These are phyloP conservation scores for Reticulascus tulasneorum DNA, from an alignment of 2,329 filamentous ascomycete genomes.

Conservation along the genomic window DNA sequence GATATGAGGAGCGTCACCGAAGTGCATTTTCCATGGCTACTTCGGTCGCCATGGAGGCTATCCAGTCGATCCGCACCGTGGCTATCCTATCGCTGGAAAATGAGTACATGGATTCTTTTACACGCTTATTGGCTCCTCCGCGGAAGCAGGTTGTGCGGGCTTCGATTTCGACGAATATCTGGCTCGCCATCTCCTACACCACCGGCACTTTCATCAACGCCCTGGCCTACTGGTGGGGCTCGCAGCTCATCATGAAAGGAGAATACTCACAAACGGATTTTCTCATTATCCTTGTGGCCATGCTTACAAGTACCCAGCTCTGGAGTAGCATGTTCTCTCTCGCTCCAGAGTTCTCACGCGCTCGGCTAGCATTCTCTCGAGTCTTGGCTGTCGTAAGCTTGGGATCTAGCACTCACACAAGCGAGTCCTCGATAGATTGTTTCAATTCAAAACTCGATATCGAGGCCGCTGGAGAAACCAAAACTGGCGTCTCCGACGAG, in stretches of 20 bases:
- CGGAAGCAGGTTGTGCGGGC: slow-evolving; percentile 16
- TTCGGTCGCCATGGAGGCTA: slow-evolving; percentile 44
- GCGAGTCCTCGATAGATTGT: too few species aligned
- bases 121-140: slow-evolving; percentile 9
- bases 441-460: slow-evolving; percentile 43
- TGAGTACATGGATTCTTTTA: slow-evolving; percentile 32
- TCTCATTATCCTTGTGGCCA: slow-evolving; percentile 58
- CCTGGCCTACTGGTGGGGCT: slow-evolving; percentile 65
- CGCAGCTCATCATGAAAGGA: slow-evolving; percentile 55
- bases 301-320: slow-evolving; percentile 58
- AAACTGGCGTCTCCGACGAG: slow-evolving; percentile 7
- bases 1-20: slow-evolving; percentile 42
- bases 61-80: slow-evolving; percentile 43
- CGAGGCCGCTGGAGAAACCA: slow-evolving; percentile 29
- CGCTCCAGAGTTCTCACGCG: slow-evolving; percentile 59
- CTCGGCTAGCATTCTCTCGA: slow-evolving; percentile 46
- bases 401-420: slow-evolving; percentile 21
- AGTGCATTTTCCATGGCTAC: slow-evolving; percentile 45
- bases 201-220: slow-evolving; percentile 57
- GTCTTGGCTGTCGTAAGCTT: slow-evolving; percentile 33
- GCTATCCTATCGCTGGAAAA: slow-evolving; percentile 24
- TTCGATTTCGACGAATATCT: slow-evolving; percentile 35
- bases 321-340: slow-evolving; percentile 63
- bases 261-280: slow-evolving; percentile 54
- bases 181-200: slow-evolving; percentile 43